Base-by-base conservation (phyloP, 78 protist species). In the Dictyostelium brefeldianum region DNA sequence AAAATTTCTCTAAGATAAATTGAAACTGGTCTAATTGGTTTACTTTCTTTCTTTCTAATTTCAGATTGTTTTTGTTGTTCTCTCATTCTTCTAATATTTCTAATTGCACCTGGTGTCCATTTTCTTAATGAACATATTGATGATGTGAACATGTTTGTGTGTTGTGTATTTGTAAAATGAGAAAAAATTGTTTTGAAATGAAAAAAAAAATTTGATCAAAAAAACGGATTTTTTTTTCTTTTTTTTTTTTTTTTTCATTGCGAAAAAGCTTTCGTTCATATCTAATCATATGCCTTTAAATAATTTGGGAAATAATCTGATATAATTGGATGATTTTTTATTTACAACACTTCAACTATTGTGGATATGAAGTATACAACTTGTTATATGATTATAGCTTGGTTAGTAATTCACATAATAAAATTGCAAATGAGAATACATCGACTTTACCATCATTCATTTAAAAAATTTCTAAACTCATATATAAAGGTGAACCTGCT, bases 401-500 rank as follows among this genome's bases (percentile, higher is more conserved):
- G 1, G 96, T 87, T 9, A 80, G 31, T 18, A 93, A 15, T 67
- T 93, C 96, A 85, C 92, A 84, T n/a, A 93, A 50, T 20, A 93
- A 62, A 48, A 93, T 93, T 18, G 77, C 69, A 78, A 93, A 93
- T 48, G 96, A 93, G 43, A 83, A 93, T 20, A 93, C 87, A 93
- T 93, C 96, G n/a, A 71, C 62, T 65, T 93, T 93, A 6, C 87
- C 96, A 64, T 93, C 96, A 89, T 67, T 73, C 43, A 22, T 89
- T 3, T 78, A 14, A 3, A 93, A 31, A 90, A 93, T 93, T 75
- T 93, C 89, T 48, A 90, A 92, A 17, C 89, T 80, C 96, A 93
- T 93, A 20, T 93, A 93, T 1, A 87, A 56, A n/a, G 92, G 92
- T 43, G 96, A 87, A 53, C 96, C 96, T 1, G 95, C 95, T 70